These are phyloP conservation scores for Solanum paucissectum DNA, from an alignment of 257 asterid species.

Conservation along the genomic window DNA sequence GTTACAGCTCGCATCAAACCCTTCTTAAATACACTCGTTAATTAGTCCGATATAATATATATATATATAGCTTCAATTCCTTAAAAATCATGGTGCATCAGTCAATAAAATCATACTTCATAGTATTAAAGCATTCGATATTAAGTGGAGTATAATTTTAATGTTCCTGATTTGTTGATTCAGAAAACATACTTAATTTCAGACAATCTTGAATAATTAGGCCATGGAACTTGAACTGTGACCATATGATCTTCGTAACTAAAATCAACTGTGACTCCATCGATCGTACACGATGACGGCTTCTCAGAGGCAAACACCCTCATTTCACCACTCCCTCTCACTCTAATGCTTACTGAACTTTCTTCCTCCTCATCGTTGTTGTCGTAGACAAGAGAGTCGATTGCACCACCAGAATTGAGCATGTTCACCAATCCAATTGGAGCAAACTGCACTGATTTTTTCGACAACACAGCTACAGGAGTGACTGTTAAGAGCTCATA, in stretches of 20 bases:
- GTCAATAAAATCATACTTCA: background rate
- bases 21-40: background rate
- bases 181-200: background rate
- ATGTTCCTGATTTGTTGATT: background rate
- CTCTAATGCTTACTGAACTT: conserved; percentile 7
- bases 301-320: conserved; percentile 18
- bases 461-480: conserved; percentile 11
- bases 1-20: background rate
- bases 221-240: conserved; percentile 17
- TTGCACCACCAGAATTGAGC: conserved; percentile 34
- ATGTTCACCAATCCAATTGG: conserved; percentile 34
- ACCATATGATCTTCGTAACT: conserved; percentile 15
- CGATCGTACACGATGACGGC: conserved; percentile 7
- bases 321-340: conserved; percentile 22
- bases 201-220: conserved; percentile 1
- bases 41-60: background rate
- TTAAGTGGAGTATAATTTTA: too few relatives aligned
- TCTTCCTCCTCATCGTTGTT: background rate
- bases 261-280: conserved; percentile 8
- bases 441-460: conserved; percentile 18
- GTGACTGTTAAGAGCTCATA: conserved; percentile 25
- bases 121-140: background rate
- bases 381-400: conserved; percentile 1
- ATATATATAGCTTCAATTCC: too few relatives aligned
- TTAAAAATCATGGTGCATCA: background rate